These are phyloP conservation scores for Aspergillus hancockii DNA, from an alignment of 495 filamentous ascomycete species.

Conservation along the genomic window DNA sequence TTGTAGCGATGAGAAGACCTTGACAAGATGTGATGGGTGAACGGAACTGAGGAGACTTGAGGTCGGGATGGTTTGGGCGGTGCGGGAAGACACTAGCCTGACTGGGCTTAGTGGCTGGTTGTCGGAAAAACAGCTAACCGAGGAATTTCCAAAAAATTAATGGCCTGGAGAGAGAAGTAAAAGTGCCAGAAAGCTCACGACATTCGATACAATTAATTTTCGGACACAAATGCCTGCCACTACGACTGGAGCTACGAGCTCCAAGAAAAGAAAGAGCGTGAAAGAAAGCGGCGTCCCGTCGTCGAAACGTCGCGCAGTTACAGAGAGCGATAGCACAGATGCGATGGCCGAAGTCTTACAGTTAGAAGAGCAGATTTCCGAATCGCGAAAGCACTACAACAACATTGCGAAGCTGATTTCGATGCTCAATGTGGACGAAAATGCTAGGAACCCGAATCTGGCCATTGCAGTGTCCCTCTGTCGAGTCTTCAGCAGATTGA, in stretches of 20 bases:
- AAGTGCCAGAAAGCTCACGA: constrained; percentile 7
- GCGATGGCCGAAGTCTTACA: constrained; percentile 59
- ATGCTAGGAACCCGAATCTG: constrained; percentile 46
- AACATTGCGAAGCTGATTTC: constrained; percentile 77
- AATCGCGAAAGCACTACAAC: constrained; percentile 89
- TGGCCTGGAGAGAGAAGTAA: constrained; percentile 23
- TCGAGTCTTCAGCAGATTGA: constrained; percentile 82
- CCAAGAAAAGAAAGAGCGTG: constrained; percentile 46
- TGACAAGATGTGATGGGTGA: constrained; percentile 42
- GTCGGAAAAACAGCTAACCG: constrained; percentile 42
- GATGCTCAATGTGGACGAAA: constrained; percentile 52
- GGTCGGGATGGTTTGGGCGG: constrained; percentile 71
- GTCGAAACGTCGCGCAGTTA: constrained; percentile 48
- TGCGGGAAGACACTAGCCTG: constrained; percentile 78
- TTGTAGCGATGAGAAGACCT: constrained; percentile 57
- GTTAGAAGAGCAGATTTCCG: constrained; percentile 75
- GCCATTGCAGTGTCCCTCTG: constrained; percentile 79
- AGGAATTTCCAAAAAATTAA: constrained; percentile 32
- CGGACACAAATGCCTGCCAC: constrained; percentile 36
- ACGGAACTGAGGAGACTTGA: constrained; percentile 49
- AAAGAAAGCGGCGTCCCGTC: constrained; percentile 38
- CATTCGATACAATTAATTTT: neutral
- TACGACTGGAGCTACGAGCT: constrained; percentile 25
- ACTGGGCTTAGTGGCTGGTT: constrained; percentile 66
- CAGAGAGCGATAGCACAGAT: constrained; percentile 46